phyloP scores from a whole-genome alignment of 345 rosid genomes.

The Salix exigua region DNA sequence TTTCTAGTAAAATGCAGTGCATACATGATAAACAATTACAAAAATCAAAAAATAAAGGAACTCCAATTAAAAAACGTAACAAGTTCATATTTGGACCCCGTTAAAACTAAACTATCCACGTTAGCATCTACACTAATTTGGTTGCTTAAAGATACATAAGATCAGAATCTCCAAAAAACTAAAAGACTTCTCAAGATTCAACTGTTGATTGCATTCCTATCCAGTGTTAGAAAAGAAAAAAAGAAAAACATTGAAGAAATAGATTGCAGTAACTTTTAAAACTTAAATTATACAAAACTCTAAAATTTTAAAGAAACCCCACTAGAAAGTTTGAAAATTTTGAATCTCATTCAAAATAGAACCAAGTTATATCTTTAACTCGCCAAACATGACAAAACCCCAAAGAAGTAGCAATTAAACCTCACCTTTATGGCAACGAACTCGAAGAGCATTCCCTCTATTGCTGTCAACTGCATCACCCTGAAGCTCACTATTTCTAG shows the following conservation, averaged over 20 bases:
- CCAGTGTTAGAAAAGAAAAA: background rate
- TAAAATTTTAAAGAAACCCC: background rate
- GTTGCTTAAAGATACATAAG: background rate
- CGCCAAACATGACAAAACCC: background rate
- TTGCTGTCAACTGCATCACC: conserved; percentile 26
- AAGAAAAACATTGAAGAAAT: background rate
- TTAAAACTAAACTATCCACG: background rate
- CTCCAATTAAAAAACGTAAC: background rate
- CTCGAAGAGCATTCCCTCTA: conserved; percentile 5
- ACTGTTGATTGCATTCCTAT: background rate
- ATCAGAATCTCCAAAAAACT: background rate
- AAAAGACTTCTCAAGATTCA: background rate
- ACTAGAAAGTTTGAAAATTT: background rate
- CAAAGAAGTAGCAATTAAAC: background rate
- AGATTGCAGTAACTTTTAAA: background rate
- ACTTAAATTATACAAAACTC: background rate
- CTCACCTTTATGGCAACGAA: conserved; percentile 30
- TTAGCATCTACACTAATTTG: background rate
- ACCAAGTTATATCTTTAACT: background rate
- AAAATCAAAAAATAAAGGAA: background rate
- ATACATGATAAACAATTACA: background rate
- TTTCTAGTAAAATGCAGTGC: background rate
- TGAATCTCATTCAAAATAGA: background rate
- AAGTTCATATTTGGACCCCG: background rate
- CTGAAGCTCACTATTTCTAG: conserved; percentile 22